A percentile compares a stretch with the other conserved stretches of the same genome.
Conservation (phyloP, 495 filamentous ascomycete species). For the Cudoniella acicularis region DNA sequence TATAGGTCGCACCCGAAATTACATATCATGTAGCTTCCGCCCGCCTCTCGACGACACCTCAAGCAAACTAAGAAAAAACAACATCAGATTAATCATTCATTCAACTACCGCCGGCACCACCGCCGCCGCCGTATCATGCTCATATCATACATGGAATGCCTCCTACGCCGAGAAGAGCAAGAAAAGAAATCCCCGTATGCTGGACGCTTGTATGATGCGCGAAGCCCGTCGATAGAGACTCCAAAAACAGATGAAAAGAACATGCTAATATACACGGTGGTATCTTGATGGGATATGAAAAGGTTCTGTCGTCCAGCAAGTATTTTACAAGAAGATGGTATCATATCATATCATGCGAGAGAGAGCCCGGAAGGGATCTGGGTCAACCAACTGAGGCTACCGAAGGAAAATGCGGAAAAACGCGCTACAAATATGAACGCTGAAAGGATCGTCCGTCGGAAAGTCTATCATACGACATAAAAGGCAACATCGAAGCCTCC, state of each 20-base stretch:
- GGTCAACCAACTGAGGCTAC: neutral
- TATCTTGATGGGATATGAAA: constrained; percentile 2
- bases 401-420: neutral
- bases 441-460: neutral
- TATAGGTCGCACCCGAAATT: neutral
- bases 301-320: neutral
- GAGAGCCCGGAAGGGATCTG: neutral
- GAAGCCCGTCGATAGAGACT: neutral
- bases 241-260: constrained; percentile 2
- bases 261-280: constrained; percentile 12
- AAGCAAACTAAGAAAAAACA: neutral
- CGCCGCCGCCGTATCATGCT: neutral
- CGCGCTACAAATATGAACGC: neutral
- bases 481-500: neutral
- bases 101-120: neutral
- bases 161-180: neutral
- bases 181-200: constrained; percentile 2
- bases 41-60: neutral
- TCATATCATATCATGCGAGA: neutral
- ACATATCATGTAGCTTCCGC: neutral
- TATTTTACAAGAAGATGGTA: constrained; percentile 9
- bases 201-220: neutral
- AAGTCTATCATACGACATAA: neutral
- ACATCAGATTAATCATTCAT: constrained; percentile 3
- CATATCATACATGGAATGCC: constrained; percentile 8